A percentile compares a stretch with the other conserved stretches of the same genome.
These are phyloP conservation scores for Epipyxis sp. DNA, from an alignment of 108 stramenopile genomes.

Conservation along the genomic window DNA sequence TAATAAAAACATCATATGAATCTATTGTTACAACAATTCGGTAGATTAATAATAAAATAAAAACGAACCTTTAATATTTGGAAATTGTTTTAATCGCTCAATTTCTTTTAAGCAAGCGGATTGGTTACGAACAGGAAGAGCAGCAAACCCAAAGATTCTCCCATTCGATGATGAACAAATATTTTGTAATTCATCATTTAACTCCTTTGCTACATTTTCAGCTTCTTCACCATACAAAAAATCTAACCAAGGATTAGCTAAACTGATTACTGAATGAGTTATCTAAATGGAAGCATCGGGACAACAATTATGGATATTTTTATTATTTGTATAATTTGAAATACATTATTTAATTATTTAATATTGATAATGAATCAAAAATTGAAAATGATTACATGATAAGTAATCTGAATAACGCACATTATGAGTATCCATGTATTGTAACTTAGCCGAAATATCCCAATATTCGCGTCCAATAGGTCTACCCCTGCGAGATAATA, in stretches of 20 bases:
- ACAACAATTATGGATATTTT: conserved; percentile 21
- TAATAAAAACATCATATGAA: no score
- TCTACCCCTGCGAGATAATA: no score
- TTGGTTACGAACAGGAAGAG: conserved; percentile 15
- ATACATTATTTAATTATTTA: no score
- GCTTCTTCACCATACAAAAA: conserved; percentile 37
- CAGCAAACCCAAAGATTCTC: conserved; percentile 27
- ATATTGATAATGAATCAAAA: no score
- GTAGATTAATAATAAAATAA: no score
- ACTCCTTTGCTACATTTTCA: conserved; percentile 9
- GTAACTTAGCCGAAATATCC: conserved; percentile 34
- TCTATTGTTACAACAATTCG: no score
- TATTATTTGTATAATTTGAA: no score
- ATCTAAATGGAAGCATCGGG: background rate
- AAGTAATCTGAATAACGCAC: no score
- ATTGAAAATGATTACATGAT: no score
- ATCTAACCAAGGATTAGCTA: conserved; percentile 51
- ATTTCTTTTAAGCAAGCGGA: background rate
- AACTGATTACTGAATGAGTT: background rate
- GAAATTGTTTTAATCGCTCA: background rate
- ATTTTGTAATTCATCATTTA: conserved; percentile 46
- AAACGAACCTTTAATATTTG: conserved; percentile 10
- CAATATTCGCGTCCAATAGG: conserved; percentile 44
- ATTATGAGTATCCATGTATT: conserved; percentile 44
- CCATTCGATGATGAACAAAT: background rate